A percentile compares a stretch with the other conserved stretches of the same genome.
Conservation (phyloP, 2,329 filamentous ascomycete species). For the Cladosporium sp. region DNA sequence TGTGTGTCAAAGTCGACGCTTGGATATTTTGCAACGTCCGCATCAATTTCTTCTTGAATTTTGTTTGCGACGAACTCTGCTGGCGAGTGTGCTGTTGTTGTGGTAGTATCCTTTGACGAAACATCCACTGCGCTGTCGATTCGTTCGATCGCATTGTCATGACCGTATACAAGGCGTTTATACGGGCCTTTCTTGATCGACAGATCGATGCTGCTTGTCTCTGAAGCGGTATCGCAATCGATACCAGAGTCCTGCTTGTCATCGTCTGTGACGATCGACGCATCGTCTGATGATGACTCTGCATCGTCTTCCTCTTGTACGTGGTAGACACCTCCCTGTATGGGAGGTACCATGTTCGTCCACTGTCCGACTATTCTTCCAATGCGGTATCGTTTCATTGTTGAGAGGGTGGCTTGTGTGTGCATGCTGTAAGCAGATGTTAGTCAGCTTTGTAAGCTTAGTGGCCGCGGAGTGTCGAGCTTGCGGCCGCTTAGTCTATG, state of each 20-base stretch:
- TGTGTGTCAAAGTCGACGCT: conserved; percentile 58
- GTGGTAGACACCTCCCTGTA: conserved; percentile 42
- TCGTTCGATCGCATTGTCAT: background rate
- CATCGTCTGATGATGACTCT: background rate
- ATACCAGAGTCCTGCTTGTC: conserved; percentile 20
- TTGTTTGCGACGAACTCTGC: conserved; percentile 37
- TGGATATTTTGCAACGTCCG: conserved; percentile 46
- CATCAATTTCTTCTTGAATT: conserved; percentile 40
- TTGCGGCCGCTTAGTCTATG: background rate
- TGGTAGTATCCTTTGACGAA: background rate
- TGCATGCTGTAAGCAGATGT: conserved; percentile 54
- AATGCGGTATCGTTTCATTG: conserved; percentile 62
- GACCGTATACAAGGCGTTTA: background rate
- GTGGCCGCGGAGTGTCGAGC: conserved; percentile 10
- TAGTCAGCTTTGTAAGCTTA: conserved; percentile 16
- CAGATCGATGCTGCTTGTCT: conserved; percentile 13
- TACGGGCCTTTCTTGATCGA: background rate
- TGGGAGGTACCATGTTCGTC: conserved; percentile 61
- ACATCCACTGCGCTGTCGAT: conserved; percentile 14
- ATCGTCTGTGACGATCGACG: conserved; percentile 1
- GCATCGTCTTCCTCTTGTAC: conserved; percentile 37
- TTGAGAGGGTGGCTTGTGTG: conserved; percentile 52
- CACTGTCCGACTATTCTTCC: conserved; percentile 58
- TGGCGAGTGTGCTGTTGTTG: conserved; percentile 20
- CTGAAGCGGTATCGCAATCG: conserved; percentile 16